A percentile compares a stretch with the other conserved stretches of the same genome.
Evolutionary conservation across 345 rosid genomes (phyloP).

Genomic region (Syzygium aqueum): DNA sequence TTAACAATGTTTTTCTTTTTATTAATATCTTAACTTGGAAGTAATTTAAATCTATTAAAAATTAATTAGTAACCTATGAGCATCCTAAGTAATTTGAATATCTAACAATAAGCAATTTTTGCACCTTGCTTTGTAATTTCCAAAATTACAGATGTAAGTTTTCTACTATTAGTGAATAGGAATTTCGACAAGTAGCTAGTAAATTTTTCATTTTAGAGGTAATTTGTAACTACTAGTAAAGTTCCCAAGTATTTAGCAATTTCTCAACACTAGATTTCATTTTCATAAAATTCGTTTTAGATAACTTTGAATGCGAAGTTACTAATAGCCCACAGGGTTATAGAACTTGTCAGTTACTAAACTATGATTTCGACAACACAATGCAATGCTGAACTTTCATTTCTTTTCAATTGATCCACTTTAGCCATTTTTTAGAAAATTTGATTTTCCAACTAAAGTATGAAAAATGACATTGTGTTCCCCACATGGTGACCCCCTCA

Average conservation of each 20-base stretch:
- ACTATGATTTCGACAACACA: not conserved
- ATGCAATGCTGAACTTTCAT: not conserved
- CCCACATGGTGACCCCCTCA: not conserved
- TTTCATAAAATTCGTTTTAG: not conserved
- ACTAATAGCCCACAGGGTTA: not conserved
- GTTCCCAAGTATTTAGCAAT: not conserved
- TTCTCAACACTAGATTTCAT: not conserved
- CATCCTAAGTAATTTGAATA: not conserved
- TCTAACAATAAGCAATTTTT: not conserved
- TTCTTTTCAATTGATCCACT: not conserved
- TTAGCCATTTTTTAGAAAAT: not conserved
- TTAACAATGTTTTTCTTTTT: not conserved
- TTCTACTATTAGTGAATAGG: not conserved
- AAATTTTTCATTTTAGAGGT: not conserved
- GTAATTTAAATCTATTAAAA: not conserved
- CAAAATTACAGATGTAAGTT: not conserved
- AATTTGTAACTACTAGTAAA: not conserved
- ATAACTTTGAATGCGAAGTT: not conserved
- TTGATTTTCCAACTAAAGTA: not conserved
- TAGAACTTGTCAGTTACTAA: not conserved
- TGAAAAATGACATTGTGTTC: not conserved
- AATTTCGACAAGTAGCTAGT: not conserved
- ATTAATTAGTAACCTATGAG: not conserved
- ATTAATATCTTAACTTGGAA: not conserved
- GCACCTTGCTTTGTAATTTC: not conserved